phyloP scores from a whole-genome alignment of 2,329 filamentous ascomycete species.

The Penicillium sp. region DNA sequence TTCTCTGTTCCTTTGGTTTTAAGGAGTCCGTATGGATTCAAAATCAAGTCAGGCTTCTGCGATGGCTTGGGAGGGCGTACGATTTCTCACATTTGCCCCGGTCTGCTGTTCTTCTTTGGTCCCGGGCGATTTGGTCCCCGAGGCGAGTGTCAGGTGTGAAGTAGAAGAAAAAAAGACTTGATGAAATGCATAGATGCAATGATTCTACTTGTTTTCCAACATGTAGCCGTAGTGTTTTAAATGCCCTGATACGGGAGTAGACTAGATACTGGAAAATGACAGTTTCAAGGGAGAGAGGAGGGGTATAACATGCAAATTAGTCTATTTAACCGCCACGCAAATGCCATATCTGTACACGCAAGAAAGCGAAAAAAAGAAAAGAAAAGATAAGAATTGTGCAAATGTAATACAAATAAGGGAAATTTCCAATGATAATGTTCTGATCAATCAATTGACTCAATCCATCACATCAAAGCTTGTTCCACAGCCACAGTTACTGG shows the following conservation, averaged over 20 bases:
- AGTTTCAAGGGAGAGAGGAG: conserved; percentile 10
- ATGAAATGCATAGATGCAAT: conserved; percentile 28
- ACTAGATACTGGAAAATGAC: not conserved
- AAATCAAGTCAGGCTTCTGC: conserved; percentile 24
- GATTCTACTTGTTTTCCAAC: not conserved
- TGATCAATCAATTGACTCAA: conserved; percentile 4
- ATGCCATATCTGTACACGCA: conserved; percentile 20
- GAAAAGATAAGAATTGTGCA: not conserved
- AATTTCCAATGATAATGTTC: not conserved
- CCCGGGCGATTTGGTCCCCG: conserved; percentile 7
- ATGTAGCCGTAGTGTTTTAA: not conserved
- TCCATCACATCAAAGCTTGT: conserved; percentile 67
- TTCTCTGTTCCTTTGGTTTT: conserved; percentile 13
- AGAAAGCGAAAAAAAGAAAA: conserved; percentile 5
- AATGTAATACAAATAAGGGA: not conserved
- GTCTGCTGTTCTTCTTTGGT: conserved; percentile 20
- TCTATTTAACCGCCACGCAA: conserved; percentile 19
- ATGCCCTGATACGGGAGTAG: not conserved
- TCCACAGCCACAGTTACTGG: conserved; percentile 93
- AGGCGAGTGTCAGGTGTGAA: conserved; percentile 19
- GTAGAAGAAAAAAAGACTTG: conserved; percentile 27
- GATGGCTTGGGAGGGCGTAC: conserved; percentile 28
- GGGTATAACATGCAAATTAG: conserved; percentile 28
- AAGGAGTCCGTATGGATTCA: conserved; percentile 15
- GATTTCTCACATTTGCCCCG: conserved; percentile 23